Evolutionary conservation across 2,329 filamentous ascomycete species (phyloP), one percentile per base, ranked within the genome.

Genomic region (Trichoderma pleuroti): DNA sequence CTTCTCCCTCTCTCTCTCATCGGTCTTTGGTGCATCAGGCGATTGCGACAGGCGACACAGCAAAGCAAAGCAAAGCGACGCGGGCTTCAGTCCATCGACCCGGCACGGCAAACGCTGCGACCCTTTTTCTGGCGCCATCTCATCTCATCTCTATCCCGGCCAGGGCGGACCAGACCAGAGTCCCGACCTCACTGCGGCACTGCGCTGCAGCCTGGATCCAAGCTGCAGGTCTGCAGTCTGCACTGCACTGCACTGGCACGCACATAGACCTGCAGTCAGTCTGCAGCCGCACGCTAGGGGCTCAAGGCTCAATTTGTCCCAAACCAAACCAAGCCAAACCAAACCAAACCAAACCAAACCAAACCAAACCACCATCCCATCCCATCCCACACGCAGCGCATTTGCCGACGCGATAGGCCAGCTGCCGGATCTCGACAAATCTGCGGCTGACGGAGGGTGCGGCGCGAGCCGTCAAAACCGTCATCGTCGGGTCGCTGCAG

Each of bases 401-500:
- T 59, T 36, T 57, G 65, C 36, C 63, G 64, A 59, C 52, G n/a
- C 64, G 12, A 32, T 18, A 67, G 24, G 26, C 24, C n/a, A 34
- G 52, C 52, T 59, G 34, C 52, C 56, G 56, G 21, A 36, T 34
- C 65, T 68, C 65, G 65, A 68, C 34, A 9, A 28, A 61, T 36
- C 65, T 68, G 65, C 65, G 65, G 65, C 65, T 60, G 39, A 52
- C n/a, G n/a, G n/a, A n/a, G 56, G 28, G 28, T 16, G 65, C 56
- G 56, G 65, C 56, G 56, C 65, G 65, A 68, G 56, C 65, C 56
- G 65, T 61, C n/a, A 34, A 49, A 61, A 46, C 56, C 36, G 36
- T 68, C 36, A 60, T 61, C 36, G 52, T 61, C 14, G 12, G 52
- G 24, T 28, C 56, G 54, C 65, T 34, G 63, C 63, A 66, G 52